Conservation (phyloP, 192 early-diverging fungal species). For the Coemansia sp. region DNA sequence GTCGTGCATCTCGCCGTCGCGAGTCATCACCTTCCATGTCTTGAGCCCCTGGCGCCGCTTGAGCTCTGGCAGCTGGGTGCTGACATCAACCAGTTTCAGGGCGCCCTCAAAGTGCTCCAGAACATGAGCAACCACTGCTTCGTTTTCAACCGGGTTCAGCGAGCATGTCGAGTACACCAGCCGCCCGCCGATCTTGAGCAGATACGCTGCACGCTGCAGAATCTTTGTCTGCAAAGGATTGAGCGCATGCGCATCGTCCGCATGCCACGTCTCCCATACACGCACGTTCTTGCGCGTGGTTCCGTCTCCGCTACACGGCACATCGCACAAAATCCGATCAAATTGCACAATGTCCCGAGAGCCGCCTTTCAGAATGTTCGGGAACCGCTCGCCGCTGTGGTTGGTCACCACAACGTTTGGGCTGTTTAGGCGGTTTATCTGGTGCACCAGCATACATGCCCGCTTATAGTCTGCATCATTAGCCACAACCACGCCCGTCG, state of each 20-base stretch:
- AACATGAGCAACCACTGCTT: constrained; percentile 89
- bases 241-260: constrained; percentile 72
- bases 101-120: constrained; percentile 67
- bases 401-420: constrained; percentile 93
- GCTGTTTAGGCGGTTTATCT: constrained; percentile 90
- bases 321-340: constrained; percentile 95
- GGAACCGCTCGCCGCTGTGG: constrained; percentile 90
- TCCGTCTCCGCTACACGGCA: constrained; percentile 97
- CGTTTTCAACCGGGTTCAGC: constrained; percentile 97
- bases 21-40: constrained; percentile 85
- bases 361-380: constrained; percentile 56
- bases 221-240: constrained; percentile 87
- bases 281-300: constrained; percentile 93
- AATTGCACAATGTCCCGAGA: constrained; percentile 68
- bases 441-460: constrained; percentile 91
- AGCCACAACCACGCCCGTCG: constrained; percentile 86
- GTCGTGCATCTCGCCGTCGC: constrained; percentile 61
- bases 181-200: constrained; percentile 86
- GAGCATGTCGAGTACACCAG: constrained; percentile 99
- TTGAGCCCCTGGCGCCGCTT: constrained; percentile 77
- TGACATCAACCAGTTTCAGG: constrained; percentile 85
- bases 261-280: constrained; percentile 87
- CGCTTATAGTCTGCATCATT: constrained; percentile 94
- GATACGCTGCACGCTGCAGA: constrained; percentile 78
- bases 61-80: constrained; percentile 71